Conservation (phyloP, 1,284 basidiomycete species). For the Taiwanofungus camphoratus region DNA sequence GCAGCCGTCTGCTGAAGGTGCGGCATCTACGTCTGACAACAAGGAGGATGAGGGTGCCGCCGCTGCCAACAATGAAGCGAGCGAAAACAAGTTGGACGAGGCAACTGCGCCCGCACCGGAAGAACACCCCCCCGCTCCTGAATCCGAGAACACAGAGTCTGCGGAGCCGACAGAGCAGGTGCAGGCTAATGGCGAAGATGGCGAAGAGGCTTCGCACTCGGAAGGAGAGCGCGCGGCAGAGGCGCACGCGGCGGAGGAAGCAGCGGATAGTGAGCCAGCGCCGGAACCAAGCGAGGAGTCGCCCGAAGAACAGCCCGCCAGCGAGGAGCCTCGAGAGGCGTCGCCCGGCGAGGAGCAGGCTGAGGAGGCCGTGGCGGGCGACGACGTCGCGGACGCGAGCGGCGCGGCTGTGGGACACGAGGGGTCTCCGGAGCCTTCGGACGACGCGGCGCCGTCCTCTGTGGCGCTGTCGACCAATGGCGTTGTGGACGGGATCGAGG, state of each 20-base stretch:
- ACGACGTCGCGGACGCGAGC: conserved; percentile 1
- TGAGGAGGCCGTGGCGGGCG: too few relatives aligned
- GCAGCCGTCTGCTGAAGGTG: background rate
- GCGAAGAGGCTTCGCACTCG: too few relatives aligned
- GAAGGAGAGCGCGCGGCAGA: background rate
- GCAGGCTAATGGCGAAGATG: too few relatives aligned
- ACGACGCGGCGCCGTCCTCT: background rate
- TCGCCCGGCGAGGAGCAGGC: too few relatives aligned
- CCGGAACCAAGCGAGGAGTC: too few relatives aligned
- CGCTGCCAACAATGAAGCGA: background rate
- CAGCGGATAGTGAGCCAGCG: background rate
- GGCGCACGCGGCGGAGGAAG: background rate
- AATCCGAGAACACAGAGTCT: background rate
- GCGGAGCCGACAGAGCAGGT: background rate
- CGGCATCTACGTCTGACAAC: background rate
- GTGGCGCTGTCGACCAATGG: conserved; percentile 7
- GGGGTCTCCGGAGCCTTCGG: too few relatives aligned
- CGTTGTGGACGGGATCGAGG: conserved; percentile 5
- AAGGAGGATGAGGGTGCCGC: background rate
- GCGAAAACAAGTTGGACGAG: background rate
- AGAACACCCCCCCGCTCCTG: background rate
- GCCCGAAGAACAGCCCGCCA: background rate
- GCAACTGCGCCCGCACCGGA: background rate
- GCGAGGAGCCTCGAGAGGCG: background rate
- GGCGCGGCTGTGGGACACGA: too few relatives aligned